Conservation (phyloP, 2,329 filamentous ascomycete genomes). For the Drechmeria coniospora region DNA sequence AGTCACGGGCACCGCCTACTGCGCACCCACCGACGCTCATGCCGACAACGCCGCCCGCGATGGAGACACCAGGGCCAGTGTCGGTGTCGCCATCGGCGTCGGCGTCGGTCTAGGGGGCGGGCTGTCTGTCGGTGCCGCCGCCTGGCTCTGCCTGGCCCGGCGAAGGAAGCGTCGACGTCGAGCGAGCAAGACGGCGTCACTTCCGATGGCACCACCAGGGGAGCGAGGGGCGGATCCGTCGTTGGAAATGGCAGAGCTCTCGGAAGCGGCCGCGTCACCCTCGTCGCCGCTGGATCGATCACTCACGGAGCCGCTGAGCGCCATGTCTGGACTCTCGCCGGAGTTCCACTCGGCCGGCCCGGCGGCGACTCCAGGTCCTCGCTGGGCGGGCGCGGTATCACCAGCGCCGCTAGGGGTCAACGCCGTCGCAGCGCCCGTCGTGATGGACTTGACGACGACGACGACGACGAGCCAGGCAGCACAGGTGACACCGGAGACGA, state of each 20-base stretch:
- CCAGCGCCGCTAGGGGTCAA: neutral
- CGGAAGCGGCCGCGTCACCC: slow-evolving; percentile 16
- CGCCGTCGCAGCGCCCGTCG: slow-evolving; percentile 36
- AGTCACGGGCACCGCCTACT: slow-evolving; percentile 20
- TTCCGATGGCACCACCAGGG: too few relatives aligned
- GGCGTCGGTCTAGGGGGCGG: slow-evolving; percentile 23
- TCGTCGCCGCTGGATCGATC: slow-evolving; percentile 14
- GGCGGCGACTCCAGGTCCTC: too few relatives aligned
- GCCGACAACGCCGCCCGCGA: slow-evolving; percentile 6
- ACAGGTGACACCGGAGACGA: slow-evolving; percentile 13
- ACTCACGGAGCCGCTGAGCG: slow-evolving; percentile 22
- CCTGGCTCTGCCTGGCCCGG: slow-evolving; percentile 32
- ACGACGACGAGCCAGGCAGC: slow-evolving; percentile 4
- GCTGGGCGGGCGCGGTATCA: too few relatives aligned
- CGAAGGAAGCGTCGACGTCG: slow-evolving; percentile 20
- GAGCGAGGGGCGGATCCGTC: too few relatives aligned
- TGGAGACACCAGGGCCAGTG: slow-evolving; percentile 41
- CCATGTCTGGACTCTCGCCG: slow-evolving; percentile 31
- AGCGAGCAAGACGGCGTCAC: too few relatives aligned
- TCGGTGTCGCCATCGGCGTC: slow-evolving; percentile 31
- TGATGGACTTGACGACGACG: slow-evolving; percentile 29
- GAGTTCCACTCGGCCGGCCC: too few relatives aligned
- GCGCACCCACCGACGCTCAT: slow-evolving; percentile 18
- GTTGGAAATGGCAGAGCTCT: slow-evolving; percentile 12
- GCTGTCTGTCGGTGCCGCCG: slow-evolving; percentile 21